Evolutionary conservation across 805 yeast genomes (phyloP).

Genomic region (Candida ponderosae): DNA sequence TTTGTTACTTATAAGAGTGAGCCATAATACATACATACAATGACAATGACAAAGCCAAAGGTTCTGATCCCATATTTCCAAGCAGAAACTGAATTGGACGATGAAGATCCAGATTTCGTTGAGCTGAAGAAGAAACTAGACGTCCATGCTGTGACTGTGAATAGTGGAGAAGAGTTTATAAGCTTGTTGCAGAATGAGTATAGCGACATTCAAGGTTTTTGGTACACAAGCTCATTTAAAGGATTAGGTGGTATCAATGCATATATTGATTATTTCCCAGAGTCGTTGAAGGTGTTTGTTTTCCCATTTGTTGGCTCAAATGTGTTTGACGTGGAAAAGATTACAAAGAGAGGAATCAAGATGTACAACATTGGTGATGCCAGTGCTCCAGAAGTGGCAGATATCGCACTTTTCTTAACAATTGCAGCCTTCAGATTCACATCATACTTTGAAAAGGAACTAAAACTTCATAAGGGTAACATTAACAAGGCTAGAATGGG

Average conservation of each 20-base stretch:
- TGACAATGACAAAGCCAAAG: neutral
- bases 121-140: neutral
- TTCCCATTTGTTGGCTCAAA: constrained; percentile 60
- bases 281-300: constrained; percentile 37
- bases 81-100: neutral
- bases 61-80: neutral
- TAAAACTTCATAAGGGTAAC: constrained; percentile 30
- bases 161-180: neutral
- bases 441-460: constrained; percentile 33
- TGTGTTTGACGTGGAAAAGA: constrained; percentile 34
- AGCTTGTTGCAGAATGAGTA: neutral
- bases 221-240: constrained; percentile 28
- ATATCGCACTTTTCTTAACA: constrained; percentile 52
- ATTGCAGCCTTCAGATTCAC: constrained; percentile 55
- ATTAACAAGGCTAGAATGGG: constrained; percentile 39
- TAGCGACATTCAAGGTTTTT: neutral
- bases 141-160: neutral
- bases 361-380: constrained; percentile 56
- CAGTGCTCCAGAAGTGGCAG: constrained; percentile 67
- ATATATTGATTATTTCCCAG: constrained; percentile 40
- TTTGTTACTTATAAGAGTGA: too few species aligned
- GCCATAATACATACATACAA: too few species aligned
- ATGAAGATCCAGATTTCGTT: neutral
- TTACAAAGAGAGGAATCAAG: constrained; percentile 39
- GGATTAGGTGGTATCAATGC: constrained; percentile 34